Conservation (phyloP, 306 rosid species). For the Malus orientalis region DNA sequence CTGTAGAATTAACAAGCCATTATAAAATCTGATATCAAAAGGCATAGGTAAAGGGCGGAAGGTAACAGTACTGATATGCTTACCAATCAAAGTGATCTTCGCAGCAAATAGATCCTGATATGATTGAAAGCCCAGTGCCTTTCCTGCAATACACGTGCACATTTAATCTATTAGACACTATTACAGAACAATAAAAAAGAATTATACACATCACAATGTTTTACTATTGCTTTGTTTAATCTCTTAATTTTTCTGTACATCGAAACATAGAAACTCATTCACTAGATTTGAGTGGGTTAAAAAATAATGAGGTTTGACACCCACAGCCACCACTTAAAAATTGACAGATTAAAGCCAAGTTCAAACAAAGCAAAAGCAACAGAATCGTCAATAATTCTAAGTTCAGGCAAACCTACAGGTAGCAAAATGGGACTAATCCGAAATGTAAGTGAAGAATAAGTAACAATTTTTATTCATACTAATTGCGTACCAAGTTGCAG, state of each 20-base stretch:
- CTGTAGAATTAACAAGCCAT: slow-evolving; percentile 30
- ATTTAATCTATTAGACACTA: neutral
- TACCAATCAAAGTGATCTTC: slow-evolving; percentile 84
- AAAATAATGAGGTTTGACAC: neutral
- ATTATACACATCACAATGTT: neutral
- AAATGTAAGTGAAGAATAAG: neutral
- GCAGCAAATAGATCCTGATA: slow-evolving; percentile 75
- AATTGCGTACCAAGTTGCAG: slow-evolving; percentile 68
- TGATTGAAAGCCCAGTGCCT: slow-evolving; percentile 57
- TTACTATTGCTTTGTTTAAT: neutral
- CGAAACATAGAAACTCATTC: neutral
- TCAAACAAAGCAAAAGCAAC: neutral
- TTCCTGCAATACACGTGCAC: slow-evolving; percentile 44
- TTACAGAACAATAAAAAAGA: neutral
- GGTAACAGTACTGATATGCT: neutral
- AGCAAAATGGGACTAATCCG: neutral
- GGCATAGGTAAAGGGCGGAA: neutral
- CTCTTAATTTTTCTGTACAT: neutral
- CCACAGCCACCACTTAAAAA: neutral
- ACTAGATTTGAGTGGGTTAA: neutral
- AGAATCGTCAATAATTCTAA: neutral
- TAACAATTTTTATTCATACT: neutral
- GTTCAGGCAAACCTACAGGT: neutral
- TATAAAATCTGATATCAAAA: neutral
- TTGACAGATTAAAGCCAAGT: neutral